phyloP scores from a whole-genome alignment of 805 yeast genomes.

The Metschnikowia sp. region DNA sequence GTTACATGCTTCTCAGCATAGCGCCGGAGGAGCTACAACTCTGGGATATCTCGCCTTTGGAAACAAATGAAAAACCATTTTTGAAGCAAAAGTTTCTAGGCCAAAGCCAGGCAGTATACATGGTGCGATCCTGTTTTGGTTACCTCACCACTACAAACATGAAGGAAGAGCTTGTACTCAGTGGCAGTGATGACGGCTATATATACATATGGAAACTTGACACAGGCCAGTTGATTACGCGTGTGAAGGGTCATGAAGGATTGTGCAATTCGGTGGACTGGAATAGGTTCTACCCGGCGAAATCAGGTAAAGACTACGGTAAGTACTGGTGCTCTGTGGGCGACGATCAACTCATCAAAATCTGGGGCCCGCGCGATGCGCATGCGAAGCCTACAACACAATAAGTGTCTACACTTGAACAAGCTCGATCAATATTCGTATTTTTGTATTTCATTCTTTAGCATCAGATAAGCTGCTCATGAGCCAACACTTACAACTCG shows the following conservation, averaged over 20 bases:
- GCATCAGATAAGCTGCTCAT: too few species aligned
- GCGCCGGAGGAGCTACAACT: conserved; percentile 75
- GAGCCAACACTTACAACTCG: conserved; percentile 29
- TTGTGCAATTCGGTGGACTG: conserved; percentile 79
- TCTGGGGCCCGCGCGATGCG: conserved; percentile 50
- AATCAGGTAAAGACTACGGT: conserved; percentile 33
- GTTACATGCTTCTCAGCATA: conserved; percentile 57
- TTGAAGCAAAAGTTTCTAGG: conserved; percentile 67
- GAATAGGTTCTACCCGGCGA: conserved; percentile 37
- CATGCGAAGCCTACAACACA: not conserved
- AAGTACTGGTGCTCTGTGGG: conserved; percentile 77
- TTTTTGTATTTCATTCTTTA: not conserved
- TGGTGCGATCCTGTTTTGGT: conserved; percentile 77
- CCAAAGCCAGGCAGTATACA: conserved; percentile 63
- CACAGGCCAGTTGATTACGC: conserved; percentile 62
- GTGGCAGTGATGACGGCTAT: conserved; percentile 81
- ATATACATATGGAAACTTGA: conserved; percentile 75
- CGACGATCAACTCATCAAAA: conserved; percentile 69
- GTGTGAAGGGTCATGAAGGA: conserved; percentile 60
- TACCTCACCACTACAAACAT: conserved; percentile 36
- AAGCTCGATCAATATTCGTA: not conserved
- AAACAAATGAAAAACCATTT: conserved; percentile 38
- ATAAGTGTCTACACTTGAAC: not conserved
- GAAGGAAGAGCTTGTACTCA: conserved; percentile 64
- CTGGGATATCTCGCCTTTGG: conserved; percentile 59